phyloP scores from a whole-genome alignment of 2,329 filamentous ascomycete species.

The Thermomyces lanuginosus region DNA sequence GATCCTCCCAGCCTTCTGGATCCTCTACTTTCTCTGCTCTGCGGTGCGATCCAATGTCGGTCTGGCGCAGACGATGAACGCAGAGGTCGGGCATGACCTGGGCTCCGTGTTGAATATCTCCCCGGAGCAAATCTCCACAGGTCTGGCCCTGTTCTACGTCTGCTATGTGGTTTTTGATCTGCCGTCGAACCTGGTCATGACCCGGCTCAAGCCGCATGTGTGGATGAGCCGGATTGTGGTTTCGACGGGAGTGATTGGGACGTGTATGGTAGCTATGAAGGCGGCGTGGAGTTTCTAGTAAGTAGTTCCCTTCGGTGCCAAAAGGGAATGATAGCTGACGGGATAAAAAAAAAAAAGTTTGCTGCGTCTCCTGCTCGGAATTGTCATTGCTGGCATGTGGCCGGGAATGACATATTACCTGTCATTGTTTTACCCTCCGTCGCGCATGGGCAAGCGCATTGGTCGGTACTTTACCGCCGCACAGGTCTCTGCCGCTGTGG shows the following conservation, averaged over 20 bases:
- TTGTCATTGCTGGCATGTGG: slow-evolving; percentile 89
- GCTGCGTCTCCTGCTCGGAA: slow-evolving; percentile 67
- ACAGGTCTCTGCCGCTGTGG: slow-evolving; percentile 76
- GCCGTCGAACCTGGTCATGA: slow-evolving; percentile 81
- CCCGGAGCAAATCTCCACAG: slow-evolving; percentile 64
- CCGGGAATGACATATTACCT: slow-evolving; percentile 88
- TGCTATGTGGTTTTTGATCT: slow-evolving; percentile 81
- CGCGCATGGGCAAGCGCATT: slow-evolving; percentile 71
- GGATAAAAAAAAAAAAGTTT: slow-evolving; percentile 39
- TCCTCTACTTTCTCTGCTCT: slow-evolving; percentile 80
- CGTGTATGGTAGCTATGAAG: slow-evolving; percentile 66
- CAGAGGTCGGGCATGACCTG: slow-evolving; percentile 53
- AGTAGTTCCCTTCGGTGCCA: slow-evolving; percentile 8
- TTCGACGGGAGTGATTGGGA: slow-evolving; percentile 68
- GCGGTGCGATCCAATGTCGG: slow-evolving; percentile 85
- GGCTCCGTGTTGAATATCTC: slow-evolving; percentile 51
- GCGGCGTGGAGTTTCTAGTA: slow-evolving; percentile 73
- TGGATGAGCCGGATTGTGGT: slow-evolving; percentile 91
- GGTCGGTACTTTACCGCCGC: slow-evolving; percentile 80
- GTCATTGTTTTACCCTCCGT: slow-evolving; percentile 80
- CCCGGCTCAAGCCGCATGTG: slow-evolving; percentile 61
- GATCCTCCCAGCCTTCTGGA: slow-evolving; percentile 63
- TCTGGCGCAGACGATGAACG: slow-evolving; percentile 89
- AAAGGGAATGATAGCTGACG: neutral
- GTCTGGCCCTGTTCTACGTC: slow-evolving; percentile 78